Percentiles rank a stretch among this genome's conserved stretches.
phyloP scores from a whole-genome alignment of 345 rosid genomes.

The Hibiscus tridactylites region DNA sequence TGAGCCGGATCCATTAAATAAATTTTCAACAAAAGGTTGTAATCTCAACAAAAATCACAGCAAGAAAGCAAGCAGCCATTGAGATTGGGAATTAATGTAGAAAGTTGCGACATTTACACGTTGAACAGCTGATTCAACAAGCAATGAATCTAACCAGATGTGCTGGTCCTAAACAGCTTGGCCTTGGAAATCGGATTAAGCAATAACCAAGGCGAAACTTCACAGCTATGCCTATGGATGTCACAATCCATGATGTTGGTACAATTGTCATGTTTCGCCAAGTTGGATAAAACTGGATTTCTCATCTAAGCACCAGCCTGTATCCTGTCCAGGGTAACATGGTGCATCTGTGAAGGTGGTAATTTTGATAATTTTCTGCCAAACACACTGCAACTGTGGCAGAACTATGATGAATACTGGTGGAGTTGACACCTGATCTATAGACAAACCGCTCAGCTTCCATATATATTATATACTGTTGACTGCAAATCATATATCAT shows the following conservation, averaged over 20 bases:
- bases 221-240: background rate
- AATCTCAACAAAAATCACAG: too few relatives aligned
- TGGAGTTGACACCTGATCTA: constrained; percentile 20
- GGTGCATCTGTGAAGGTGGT: constrained; percentile 9
- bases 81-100: background rate
- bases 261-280: constrained; percentile 18
- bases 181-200: background rate
- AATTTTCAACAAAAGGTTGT: too few relatives aligned
- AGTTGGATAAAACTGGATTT: constrained; percentile 12
- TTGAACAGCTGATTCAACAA: background rate
- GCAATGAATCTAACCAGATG: background rate
- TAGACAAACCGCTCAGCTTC: constrained; percentile 3
- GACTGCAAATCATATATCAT: background rate
- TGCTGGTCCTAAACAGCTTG: background rate
- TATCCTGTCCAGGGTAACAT: constrained; percentile 18
- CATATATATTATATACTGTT: background rate
- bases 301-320: constrained; percentile 16
- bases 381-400: constrained; percentile 6
- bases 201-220: background rate
- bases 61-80: too few relatives aligned
- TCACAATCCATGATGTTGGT: background rate
- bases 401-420: constrained; percentile 12
- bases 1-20: too few relatives aligned
- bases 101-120: background rate
- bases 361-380: constrained; percentile 2